Percentiles rank a stretch among this genome's conserved stretches.
phyloP scores from a whole-genome alignment of 148 eudicot genomes.

The Limonium bicolor region DNA sequence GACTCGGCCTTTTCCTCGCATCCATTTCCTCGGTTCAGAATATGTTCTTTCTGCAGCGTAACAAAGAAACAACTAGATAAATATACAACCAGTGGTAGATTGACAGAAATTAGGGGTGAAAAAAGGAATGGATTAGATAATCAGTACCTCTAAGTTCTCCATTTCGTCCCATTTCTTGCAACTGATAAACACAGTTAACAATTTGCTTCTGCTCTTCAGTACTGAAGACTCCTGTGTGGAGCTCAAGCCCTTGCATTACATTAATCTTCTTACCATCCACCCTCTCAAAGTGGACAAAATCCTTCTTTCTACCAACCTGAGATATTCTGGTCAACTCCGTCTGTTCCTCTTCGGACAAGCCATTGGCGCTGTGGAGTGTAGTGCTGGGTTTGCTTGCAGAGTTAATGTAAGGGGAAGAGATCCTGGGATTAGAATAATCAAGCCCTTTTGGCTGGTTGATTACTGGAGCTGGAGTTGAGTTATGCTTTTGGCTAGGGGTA shows the following conservation, averaged over 20 bases:
- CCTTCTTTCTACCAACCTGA: constrained; percentile 42
- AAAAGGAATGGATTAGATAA: neutral
- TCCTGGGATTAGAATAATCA: neutral
- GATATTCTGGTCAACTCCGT: neutral
- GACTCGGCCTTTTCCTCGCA: constrained; percentile 92
- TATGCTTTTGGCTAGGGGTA: neutral
- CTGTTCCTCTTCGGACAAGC: neutral
- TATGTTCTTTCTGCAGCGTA: constrained; percentile 56
- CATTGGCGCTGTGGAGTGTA: too few relatives aligned
- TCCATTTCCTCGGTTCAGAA: constrained; percentile 86
- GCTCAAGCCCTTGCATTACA: constrained; percentile 81
- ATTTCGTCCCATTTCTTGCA: constrained; percentile 55
- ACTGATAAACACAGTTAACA: constrained; percentile 41
- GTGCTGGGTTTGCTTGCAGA: too few relatives aligned
- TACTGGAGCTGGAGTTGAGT: neutral
- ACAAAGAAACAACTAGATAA: neutral
- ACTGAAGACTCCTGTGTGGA: constrained; percentile 79
- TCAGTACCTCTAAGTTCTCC: constrained; percentile 72
- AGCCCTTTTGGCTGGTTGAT: neutral
- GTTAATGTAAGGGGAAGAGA: neutral
- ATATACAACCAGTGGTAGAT: neutral
- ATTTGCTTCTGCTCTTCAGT: constrained; percentile 80
- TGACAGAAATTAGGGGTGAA: neutral
- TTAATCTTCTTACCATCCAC: constrained; percentile 50
- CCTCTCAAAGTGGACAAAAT: constrained; percentile 61